Evolutionary conservation across 2,329 filamentous ascomycete genomes (phyloP), one percentile per base, ranked within the genome.

Genomic region (Microsporum canis): DNA sequence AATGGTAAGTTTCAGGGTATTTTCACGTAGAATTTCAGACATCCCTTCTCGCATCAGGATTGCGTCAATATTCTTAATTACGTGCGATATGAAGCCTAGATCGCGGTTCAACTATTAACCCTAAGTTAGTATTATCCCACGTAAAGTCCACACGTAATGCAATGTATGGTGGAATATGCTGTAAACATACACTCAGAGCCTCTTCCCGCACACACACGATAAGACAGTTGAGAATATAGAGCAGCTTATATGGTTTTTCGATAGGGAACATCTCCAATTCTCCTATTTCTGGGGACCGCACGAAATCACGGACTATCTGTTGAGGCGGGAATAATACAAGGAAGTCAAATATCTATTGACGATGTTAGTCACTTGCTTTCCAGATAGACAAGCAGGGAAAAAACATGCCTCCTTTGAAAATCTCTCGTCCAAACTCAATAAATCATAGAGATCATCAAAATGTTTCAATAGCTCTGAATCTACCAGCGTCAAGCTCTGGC

Each of bases 361-460:
- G 29, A 60, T 12, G 43, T 66, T 23, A 66, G 66, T 61, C 23
- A 58, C 31, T 29, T 31, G 3, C 7, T 23, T 31, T 29, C 8
- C 36, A 57, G 17, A 27, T 39, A 36, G 10, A 17, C n/a, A 5
- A 10, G 47, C 43, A n/a, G 4, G 5, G 23, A 14, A 27, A 51
- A 36, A 1, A 38, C 53, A 63, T 74, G 87, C 85, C 77, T 88
- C 85, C 68, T 82, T 78, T 5, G 88, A 85, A 47, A 90, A 76
- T 57, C 77, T 79, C 62, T 91, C 85, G 51, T 88, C 82, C 75
- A 91, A 82, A 65, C 85, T 84, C 60, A 97, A 79, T 68, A 92
- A 88, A 49, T 84, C 82, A 80, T 94, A 96, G 29, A 99, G 76
- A 63, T 92, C 85, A 60, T 89, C 82, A 68, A 96, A 95, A 71